Base-by-base conservation (phyloP, 75 land plant species). In the Ceratopteris richardii region DNA sequence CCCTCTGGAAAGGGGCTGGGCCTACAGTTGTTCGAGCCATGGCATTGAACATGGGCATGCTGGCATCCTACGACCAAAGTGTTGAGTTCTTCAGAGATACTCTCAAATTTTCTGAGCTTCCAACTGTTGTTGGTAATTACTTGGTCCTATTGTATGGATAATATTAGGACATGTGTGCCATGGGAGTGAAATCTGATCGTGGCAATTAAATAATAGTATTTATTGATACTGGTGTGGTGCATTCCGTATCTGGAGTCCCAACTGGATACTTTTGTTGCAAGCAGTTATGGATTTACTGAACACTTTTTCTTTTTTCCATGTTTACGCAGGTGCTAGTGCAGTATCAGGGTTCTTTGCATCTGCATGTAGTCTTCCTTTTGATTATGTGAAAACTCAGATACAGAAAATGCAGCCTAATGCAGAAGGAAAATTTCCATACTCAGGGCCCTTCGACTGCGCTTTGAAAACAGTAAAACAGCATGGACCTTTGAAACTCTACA, bases 361-460 rank as follows among this genome's bases (percentile, higher is more conserved):
- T 20, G 86, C 95, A 44, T 93, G 98, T 69, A 93, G 98, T 75
- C 64, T 93, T 44, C 98, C 98, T 1, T 93, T 88, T 69, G 98
- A 93, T 51, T 93, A 82, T 66, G 90, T 93, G 54, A 93, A 93
- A 63, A 93, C 98, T 33, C 98, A 93, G 47, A 89, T 93, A 19
- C 98, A 93, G 76, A 93, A 93, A 48, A 93, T 93, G 98, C 98
- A 93, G 70, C 98, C 98, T 13, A 95, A 91, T 70, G 96, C 90
- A 33, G 44, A 55, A 30, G 98, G 98, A 22, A 88, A 85, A 63
- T 89, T 72, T 48, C 98, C 95, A 11, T 89, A 88, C 62, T 69
- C 85, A 7, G 98, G 98, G 29, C 78, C 98, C 27, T 6, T 88
- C 31, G 98, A 93, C 47, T 93, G 98, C 68, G 80, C 90, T 27